Percentiles rank a stretch among this genome's conserved stretches.
Evolutionary conservation across 805 yeast species (phyloP).

Genomic region (Naumovozyma baii): DNA sequence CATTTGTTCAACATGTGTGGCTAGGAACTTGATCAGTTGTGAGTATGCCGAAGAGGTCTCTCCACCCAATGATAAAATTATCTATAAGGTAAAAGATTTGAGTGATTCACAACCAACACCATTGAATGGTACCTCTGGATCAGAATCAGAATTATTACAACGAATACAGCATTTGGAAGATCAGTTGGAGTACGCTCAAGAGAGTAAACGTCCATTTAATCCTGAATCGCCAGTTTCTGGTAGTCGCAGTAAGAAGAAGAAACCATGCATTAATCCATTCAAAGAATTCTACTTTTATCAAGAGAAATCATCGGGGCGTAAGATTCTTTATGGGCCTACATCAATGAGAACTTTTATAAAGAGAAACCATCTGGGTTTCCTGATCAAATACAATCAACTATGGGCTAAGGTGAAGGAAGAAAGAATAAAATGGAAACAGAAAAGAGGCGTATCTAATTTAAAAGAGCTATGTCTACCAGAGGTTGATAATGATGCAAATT

Average conservation of each 20-base stretch:
- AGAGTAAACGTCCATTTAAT: not conserved
- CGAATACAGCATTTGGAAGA: not conserved
- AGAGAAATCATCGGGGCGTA: slow-evolving; percentile 16
- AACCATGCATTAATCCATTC: slow-evolving; percentile 7
- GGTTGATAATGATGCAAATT: not conserved
- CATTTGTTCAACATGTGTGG: slow-evolving; percentile 19
- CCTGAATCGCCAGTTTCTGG: not conserved
- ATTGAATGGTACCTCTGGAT: not conserved
- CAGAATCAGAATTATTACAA: not conserved
- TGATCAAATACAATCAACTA: slow-evolving; percentile 12
- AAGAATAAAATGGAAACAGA: slow-evolving; percentile 17
- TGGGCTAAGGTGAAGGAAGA: slow-evolving; percentile 22
- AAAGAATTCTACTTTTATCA: slow-evolving; percentile 11
- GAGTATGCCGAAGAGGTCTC: slow-evolving; percentile 7
- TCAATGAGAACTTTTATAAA: slow-evolving; percentile 15
- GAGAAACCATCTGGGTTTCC: slow-evolving; percentile 11
- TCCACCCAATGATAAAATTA: not conserved
- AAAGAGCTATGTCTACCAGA: slow-evolving; percentile 15
- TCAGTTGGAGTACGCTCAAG: not conserved
- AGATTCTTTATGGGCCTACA: slow-evolving; percentile 26
- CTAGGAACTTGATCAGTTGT: slow-evolving; percentile 14
- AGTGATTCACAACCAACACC: not conserved
- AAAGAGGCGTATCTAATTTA: slow-evolving; percentile 6
- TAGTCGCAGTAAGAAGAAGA: not conserved
- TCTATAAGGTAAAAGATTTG: not conserved